phyloP scores from a whole-genome alignment of 306 rosid genomes.

The Senna siamea region DNA sequence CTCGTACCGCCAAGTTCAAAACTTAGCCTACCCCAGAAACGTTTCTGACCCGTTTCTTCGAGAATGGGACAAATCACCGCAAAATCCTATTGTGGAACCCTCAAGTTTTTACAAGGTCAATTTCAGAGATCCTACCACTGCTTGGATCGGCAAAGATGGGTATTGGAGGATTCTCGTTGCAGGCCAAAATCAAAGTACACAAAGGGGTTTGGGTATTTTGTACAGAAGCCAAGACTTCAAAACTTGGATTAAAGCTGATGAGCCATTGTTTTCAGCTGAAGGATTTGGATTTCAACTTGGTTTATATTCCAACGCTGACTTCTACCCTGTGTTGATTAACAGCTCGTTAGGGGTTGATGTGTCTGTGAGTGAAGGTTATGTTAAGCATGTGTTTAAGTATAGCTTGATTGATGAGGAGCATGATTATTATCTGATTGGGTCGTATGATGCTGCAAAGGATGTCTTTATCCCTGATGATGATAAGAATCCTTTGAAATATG shows the following conservation, averaged over 20 bases:
- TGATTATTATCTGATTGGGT: not conserved
- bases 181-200: constrained; percentile 16
- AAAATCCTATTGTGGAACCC: too few species aligned
- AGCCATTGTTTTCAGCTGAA: constrained; percentile 15
- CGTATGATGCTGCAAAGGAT: not conserved
- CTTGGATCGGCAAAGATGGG: constrained; percentile 4
- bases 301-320: too few species aligned
- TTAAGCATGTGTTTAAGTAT: constrained; percentile 45
- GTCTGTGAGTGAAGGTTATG: too few species aligned
- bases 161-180: constrained; percentile 38
- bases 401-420: not conserved
- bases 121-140: constrained; percentile 16
- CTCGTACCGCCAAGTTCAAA: too few species aligned
- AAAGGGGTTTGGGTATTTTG: constrained; percentile 22
- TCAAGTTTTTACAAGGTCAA: not conserved
- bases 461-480: not conserved
- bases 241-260: constrained; percentile 27
- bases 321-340: constrained; percentile 28
- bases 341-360: too few species aligned
- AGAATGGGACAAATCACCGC: too few species aligned
- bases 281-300: constrained; percentile 37
- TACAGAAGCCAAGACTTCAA: constrained; percentile 38
- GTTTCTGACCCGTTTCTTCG: too few species aligned
- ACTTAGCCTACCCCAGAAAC: too few species aligned
- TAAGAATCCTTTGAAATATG: too few species aligned